phyloP scores from a whole-genome alignment of 805 yeast species.

The Komagataella ulmi region DNA sequence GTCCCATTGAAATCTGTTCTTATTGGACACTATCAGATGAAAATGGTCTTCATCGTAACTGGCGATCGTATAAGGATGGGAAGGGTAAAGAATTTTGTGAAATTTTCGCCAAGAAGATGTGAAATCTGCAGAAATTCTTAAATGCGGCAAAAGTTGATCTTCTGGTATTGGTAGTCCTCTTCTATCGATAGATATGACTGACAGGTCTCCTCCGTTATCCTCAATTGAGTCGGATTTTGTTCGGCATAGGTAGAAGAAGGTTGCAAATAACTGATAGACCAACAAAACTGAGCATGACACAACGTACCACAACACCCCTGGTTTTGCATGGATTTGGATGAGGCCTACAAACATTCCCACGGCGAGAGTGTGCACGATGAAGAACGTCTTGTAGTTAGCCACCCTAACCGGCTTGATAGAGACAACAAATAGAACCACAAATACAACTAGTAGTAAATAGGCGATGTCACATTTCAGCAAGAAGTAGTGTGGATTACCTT shows the following conservation, averaged over 20 bases:
- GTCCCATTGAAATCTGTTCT: conserved; percentile 19
- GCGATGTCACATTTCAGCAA: background rate
- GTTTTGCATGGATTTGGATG: conserved; percentile 55
- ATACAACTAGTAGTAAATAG: conserved; percentile 36
- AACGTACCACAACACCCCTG: conserved; percentile 35
- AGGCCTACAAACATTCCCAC: conserved; percentile 30
- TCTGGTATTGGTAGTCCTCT: conserved; percentile 9
- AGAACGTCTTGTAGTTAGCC: conserved; percentile 37
- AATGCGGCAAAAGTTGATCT: conserved; percentile 4
- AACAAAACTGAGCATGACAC: conserved; percentile 17
- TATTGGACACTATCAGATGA: conserved; percentile 30
- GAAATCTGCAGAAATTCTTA: conserved; percentile 20
- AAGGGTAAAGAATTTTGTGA: conserved; percentile 35
- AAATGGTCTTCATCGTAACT: conserved; percentile 19
- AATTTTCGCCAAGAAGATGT: conserved; percentile 20
- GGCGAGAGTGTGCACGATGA: conserved; percentile 39
- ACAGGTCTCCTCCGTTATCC: conserved; percentile 11
- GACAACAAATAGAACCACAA: conserved; percentile 24
- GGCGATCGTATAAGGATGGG: conserved; percentile 61
- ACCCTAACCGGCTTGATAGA: conserved; percentile 39
- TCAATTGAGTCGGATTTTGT: conserved; percentile 9
- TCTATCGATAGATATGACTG: conserved; percentile 11
- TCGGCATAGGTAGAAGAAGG: conserved; percentile 15
- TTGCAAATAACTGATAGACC: conserved; percentile 19
- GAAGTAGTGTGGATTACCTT: conserved; percentile 21